Evolutionary conservation across 257 asterid genomes (phyloP), one percentile per base, ranked within the genome.

Genomic region (Solanum appendiculatum): DNA sequence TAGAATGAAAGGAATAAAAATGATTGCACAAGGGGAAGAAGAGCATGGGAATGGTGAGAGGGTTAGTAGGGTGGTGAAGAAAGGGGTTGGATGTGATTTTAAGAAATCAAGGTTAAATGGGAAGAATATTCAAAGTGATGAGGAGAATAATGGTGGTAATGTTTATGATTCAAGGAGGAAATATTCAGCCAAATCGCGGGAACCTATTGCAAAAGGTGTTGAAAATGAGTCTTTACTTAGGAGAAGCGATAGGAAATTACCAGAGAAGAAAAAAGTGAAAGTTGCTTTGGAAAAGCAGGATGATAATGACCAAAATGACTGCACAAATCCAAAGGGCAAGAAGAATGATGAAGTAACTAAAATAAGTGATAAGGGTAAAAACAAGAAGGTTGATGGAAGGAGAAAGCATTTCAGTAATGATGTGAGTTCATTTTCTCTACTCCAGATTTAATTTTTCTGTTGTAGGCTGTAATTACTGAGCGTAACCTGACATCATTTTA

Each of bases 401-500:
- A 86, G 91, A 48, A 92, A 69, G 86, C 87, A 89, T 88, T 89
- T 85, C 42, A 86, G 90, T 82, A 29, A 18, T 27, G 94, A 91
- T 87, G 96, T 93, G 87, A 89, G 93, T 25, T 54, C 81, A 42
- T n/a, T 18, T 33, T 40, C 63, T 73, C 7, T 54, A 51, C 25
- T 72, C 84, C 60, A 5, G 68, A 39, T 10, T 14, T 87, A 15
- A 42, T 86, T 68, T 54, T 39, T 14, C n/a, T 78, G 46, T 25
- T 81, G 36, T 46, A 77, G 34, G 36, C 84, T 78, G 64, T 36
- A 56, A 85, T 75, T 75, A 13, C 16, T 63, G 63, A 42, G 31
- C n/a, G 42, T 36, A 58, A 29, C 83, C 85, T 82, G 56, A 56
- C 20, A 29, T 44, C 21, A 82, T 87, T 64, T 63, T 87, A 83